Conservation (phyloP, 176 grass and related monocot species). For the Eleusine coracana region DNA sequence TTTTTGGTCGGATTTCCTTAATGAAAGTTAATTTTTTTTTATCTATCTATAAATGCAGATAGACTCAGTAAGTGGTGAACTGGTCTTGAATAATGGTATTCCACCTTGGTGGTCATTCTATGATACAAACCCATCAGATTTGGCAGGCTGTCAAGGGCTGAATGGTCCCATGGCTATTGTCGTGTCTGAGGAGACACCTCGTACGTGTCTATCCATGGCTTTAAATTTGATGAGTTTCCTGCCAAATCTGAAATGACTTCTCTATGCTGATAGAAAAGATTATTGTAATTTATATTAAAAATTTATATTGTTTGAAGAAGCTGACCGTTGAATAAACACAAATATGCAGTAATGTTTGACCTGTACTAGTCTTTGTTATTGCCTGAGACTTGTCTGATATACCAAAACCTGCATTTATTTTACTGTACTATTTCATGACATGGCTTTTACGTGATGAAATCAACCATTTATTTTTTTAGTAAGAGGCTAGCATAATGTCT, state of each 20-base stretch:
- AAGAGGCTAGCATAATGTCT: background rate
- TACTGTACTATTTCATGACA: background rate
- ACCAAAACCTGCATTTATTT: background rate
- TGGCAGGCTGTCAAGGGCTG: slow-evolving; percentile 64
- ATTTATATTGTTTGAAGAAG: background rate
- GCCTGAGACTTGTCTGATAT: background rate
- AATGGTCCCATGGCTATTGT: slow-evolving; percentile 89
- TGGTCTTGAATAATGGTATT: slow-evolving; percentile 70
- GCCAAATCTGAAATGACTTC: slow-evolving; percentile 1
- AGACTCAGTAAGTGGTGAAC: slow-evolving; percentile 72
- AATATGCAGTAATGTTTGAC: background rate
- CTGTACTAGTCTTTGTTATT: background rate
- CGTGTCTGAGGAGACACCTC: slow-evolving; percentile 97
- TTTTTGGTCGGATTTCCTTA: slow-evolving; percentile 24
- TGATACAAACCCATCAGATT: slow-evolving; percentile 61
- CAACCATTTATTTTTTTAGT: background rate
- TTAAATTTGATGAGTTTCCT: slow-evolving; percentile 10
- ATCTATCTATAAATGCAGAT: slow-evolving; percentile 52
- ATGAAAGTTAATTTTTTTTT: slow-evolving; percentile 20
- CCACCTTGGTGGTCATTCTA: slow-evolving; percentile 94
- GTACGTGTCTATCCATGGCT: slow-evolving; percentile 53
- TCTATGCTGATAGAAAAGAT: background rate
- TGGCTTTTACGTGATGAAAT: background rate
- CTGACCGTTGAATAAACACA: background rate
- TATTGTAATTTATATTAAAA: background rate